These are phyloP conservation scores for Gentiana straminea DNA, from an alignment of 257 asterid genomes.

Conservation along the genomic window DNA sequence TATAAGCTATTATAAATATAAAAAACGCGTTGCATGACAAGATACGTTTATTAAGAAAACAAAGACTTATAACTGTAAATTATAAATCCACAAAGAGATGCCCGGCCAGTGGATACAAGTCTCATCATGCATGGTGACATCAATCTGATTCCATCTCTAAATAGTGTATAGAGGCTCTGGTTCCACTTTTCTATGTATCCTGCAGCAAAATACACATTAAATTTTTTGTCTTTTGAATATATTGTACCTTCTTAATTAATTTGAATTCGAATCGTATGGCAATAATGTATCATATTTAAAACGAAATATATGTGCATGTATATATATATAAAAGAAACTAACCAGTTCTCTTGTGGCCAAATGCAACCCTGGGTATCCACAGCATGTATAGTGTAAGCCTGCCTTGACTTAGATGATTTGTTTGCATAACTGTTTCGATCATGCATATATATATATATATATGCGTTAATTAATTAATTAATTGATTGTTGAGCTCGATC, in stretches of 20 bases:
- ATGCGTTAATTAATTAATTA: too few relatives aligned
- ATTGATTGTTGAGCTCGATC: too few relatives aligned
- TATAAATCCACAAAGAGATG: too few relatives aligned
- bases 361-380: slow-evolving; percentile 80
- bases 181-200: slow-evolving; percentile 51
- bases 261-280: neutral
- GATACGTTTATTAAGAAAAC: too few relatives aligned
- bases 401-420: slow-evolving; percentile 63
- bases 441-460: too few relatives aligned
- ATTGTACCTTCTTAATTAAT: neutral
- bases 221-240: neutral
- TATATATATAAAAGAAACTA: slow-evolving; percentile 13
- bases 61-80: too few relatives aligned
- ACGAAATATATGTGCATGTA: neutral
- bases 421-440: slow-evolving; percentile 65
- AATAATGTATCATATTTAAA: neutral
- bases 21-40: too few relatives aligned
- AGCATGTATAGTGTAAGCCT: slow-evolving; percentile 82
- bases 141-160: neutral
- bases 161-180: slow-evolving; percentile 44
- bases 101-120: too few relatives aligned
- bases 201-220: slow-evolving; percentile 13
- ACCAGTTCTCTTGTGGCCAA: slow-evolving; percentile 90
- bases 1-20: too few relatives aligned
- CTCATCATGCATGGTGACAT: too few relatives aligned